Evolutionary conservation across 495 filamentous ascomycete genomes (phyloP), one percentile per base, ranked within the genome.

Genomic region (Parathielavia hyrcaniae): DNA sequence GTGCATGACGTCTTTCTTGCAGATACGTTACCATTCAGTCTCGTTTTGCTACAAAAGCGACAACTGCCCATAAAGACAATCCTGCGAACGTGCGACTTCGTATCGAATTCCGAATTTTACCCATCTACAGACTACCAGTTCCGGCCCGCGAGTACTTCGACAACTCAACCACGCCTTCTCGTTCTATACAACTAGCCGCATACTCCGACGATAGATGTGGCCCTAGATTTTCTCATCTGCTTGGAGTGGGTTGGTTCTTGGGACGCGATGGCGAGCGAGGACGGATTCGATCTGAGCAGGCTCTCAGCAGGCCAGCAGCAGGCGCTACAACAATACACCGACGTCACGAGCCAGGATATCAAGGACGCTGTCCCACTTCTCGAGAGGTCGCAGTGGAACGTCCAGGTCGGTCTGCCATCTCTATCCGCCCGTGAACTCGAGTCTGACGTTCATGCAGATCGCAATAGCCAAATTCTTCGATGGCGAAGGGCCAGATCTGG

Each of bases 401-500:
- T 96, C 13, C 84, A 96, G 80, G 90, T 93, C 62, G 5, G 78
- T 67, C 11, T 43, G 17, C 22, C 20, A 9, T n/a, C n/a, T 12
- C 13, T 12, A 9, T 30, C 26, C 5, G 6, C 6, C 7, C 23
- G 10, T 34, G 26, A 43, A 8, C 11, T 7, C 8, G 20, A 17
- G 17, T 30, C 50, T 58, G 23, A 60, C 20, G 36, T 45, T 41
- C 55, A 23, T 19, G 12, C 68, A 98, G 87, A 95, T 97, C 60
- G 93, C 93, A 35, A 88, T 98, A 50, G 81, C 93, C 50, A 92
- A 92, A 66, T 97, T 97, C 82, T 98, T 97, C 68, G 93, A 97
- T 69, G 93, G 95, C 50, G 95, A 97, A 72, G 83, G 86, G 5
- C 81, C 88, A 38, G 89, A 96, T 67, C 86, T 83, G 6, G 75